Evolutionary conservation across 2,329 filamentous ascomycete species (phyloP).

Genomic region (Diplodia mutila): DNA sequence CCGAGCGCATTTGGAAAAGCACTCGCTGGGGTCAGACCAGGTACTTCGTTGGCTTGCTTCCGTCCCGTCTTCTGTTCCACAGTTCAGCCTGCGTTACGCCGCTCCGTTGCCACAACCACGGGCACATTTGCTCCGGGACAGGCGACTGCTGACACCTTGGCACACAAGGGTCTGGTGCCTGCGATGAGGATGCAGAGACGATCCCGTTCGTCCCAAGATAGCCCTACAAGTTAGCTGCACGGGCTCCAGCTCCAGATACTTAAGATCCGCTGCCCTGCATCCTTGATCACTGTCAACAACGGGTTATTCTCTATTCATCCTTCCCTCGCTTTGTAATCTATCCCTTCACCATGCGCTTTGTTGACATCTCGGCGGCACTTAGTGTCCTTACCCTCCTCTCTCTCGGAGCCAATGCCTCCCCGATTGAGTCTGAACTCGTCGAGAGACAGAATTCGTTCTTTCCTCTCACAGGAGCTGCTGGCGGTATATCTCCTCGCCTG

Average conservation of each 20-base stretch:
- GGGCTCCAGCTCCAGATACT: background rate
- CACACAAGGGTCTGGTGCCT: constrained; percentile 4
- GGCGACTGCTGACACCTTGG: constrained; percentile 5
- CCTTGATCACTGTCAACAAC: background rate
- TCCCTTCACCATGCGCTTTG: background rate
- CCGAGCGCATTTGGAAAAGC: background rate
- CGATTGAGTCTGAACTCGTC: background rate
- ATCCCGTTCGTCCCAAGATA: constrained; percentile 7
- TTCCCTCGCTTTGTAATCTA: constrained; percentile 1
- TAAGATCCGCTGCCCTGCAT: background rate
- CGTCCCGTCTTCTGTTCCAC: constrained; percentile 15
- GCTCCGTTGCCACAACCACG: background rate
- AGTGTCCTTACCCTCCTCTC: background rate
- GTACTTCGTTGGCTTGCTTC: constrained; percentile 3
- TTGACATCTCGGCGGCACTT: background rate
- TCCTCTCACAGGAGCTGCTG: constrained; percentile 32
- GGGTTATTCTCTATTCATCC: background rate
- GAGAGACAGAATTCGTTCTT: constrained; percentile 23
- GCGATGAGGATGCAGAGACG: background rate
- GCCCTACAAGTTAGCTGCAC: background rate
- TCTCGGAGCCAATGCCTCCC: constrained; percentile 8
- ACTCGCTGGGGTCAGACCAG: background rate
- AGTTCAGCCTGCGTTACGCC: constrained; percentile 16
- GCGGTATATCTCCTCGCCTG: constrained; percentile 51
- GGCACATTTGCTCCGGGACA: constrained; percentile 10